Evolutionary conservation across 345 rosid genomes (phyloP), one percentile per base, ranked within the genome.

Genomic region (Linum usitatissimum): DNA sequence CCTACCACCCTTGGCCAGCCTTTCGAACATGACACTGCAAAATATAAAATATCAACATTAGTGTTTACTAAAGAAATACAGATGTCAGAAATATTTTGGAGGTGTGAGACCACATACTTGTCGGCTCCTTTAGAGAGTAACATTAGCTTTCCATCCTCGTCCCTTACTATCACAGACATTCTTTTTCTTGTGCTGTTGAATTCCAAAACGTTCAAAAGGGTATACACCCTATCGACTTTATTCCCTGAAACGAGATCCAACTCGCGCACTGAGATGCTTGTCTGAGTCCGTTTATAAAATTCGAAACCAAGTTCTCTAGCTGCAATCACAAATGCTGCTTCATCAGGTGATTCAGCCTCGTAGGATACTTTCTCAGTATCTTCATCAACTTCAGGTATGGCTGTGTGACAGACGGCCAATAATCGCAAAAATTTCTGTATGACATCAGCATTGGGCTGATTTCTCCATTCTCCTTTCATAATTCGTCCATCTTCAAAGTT

Each of bases 291-390:
- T 67, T 81, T 87, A 64, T 72, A 87, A 71, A 92, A 92, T 72
- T 84, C 91, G 65, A 92, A 92, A 42, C 98, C 98, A 53, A 92
- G 82, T 56, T 92, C 97, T 63, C 91, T 74, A 3, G 98, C 98
- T 10, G 95, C 98, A 64, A 89, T 82, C 53, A 92, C 91, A 19
- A 92, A 92, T 5, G 98, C 91, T 53, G 98, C 96, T 78, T 92
- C 98, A 70, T 92, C 98, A 15, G 98, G 98, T 59, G 97, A 89
- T 73, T 92, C 98, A 23, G 98, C 98, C 67, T 92, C 98, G 30
- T 92, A 92, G 30, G 93, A 75, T 61, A 80, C 69, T 55, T 40
- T 56, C 40, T 88, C 94, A 2, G 77, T 81, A 61, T 80, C 97
- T 79, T 83, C 97, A 75, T 92, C 94, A 28, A 71, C 76, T 55